These are phyloP conservation scores for Wickerhamomyces xylosicus DNA, from an alignment of 805 yeast species.

Conservation along the genomic window DNA sequence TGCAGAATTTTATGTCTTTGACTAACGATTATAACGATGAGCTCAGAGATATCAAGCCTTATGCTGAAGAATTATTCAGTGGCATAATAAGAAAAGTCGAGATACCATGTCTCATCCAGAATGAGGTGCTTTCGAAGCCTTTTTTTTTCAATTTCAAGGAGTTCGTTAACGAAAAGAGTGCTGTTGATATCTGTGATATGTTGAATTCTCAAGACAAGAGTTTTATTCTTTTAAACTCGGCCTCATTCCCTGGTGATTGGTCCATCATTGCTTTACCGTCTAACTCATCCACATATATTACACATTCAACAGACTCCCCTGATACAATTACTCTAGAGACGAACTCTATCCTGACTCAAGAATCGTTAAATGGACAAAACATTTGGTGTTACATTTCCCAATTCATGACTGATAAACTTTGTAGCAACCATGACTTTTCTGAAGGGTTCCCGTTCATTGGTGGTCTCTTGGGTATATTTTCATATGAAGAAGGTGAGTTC, in stretches of 20 bases:
- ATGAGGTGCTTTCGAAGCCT: not conserved
- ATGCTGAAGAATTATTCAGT: constrained; percentile 6
- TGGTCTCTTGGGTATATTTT: constrained; percentile 79
- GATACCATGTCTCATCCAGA: constrained; percentile 11
- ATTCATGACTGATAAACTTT: constrained; percentile 30
- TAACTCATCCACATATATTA: constrained; percentile 30
- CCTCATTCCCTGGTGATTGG: constrained; percentile 81
- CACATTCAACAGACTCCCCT: constrained; percentile 46
- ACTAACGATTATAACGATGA: constrained; percentile 18
- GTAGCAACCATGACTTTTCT: constrained; percentile 2
- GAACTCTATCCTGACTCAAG: not conserved
- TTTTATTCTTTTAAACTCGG: constrained; percentile 62
- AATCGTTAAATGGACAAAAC: constrained; percentile 10
- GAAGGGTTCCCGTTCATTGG: constrained; percentile 66
- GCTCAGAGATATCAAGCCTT: constrained; percentile 10
- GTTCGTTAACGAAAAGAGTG: constrained; percentile 6
- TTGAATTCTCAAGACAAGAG: constrained; percentile 25
- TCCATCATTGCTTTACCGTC: constrained; percentile 73
- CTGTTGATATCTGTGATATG: constrained; percentile 44
- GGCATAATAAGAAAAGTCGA: constrained; percentile 5
- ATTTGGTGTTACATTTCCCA: constrained; percentile 45
- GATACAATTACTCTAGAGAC: constrained; percentile 1
- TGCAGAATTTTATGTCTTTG: constrained; percentile 41
- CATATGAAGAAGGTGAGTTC: constrained; percentile 78
- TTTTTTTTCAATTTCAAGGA: not conserved